These are phyloP conservation scores for apple (Malus domestica) DNA, from an alignment of 306 rosid genomes.

Conservation along the genomic window DNA sequence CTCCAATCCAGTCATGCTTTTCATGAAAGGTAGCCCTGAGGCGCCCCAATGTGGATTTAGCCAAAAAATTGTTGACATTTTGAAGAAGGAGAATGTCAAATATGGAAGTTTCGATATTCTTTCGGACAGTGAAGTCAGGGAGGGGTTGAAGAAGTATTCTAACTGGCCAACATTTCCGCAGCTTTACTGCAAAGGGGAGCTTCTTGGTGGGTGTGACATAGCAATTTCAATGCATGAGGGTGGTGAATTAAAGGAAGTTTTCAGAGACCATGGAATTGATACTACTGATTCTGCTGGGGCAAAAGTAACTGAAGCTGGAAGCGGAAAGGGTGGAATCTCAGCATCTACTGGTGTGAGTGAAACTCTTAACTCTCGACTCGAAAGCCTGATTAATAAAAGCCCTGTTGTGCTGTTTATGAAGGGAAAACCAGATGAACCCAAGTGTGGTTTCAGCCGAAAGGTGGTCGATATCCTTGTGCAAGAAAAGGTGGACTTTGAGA, in stretches of 20 bases:
- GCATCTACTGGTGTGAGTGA: constrained; percentile 57
- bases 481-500: constrained; percentile 65
- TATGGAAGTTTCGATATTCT: constrained; percentile 84
- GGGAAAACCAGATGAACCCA: constrained; percentile 83
- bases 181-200: constrained; percentile 89
- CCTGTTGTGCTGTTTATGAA: constrained; percentile 81
- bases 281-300: constrained; percentile 21
- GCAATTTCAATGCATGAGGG: constrained; percentile 81
- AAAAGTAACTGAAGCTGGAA: constrained; percentile 39
- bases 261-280: constrained; percentile 66
- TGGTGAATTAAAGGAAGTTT: constrained; percentile 71
- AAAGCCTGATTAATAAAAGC: constrained; percentile 54
- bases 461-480: constrained; percentile 81
- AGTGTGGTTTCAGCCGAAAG: constrained; percentile 92
- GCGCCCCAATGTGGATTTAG: constrained; percentile 87
- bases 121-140: constrained; percentile 64
- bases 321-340: constrained; percentile 49
- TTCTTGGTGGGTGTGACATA: constrained; percentile 92
- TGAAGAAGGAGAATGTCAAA: constrained; percentile 68
- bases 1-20: constrained; percentile 59
- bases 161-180: constrained; percentile 97
- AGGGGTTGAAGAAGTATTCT: constrained; percentile 72
- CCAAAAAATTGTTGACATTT: constrained; percentile 60
- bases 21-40: constrained; percentile 88
- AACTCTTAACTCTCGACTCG: constrained; percentile 47